Base-by-base conservation (phyloP, 2,329 filamentous ascomycete species). In the Fusarium oxysporum region DNA sequence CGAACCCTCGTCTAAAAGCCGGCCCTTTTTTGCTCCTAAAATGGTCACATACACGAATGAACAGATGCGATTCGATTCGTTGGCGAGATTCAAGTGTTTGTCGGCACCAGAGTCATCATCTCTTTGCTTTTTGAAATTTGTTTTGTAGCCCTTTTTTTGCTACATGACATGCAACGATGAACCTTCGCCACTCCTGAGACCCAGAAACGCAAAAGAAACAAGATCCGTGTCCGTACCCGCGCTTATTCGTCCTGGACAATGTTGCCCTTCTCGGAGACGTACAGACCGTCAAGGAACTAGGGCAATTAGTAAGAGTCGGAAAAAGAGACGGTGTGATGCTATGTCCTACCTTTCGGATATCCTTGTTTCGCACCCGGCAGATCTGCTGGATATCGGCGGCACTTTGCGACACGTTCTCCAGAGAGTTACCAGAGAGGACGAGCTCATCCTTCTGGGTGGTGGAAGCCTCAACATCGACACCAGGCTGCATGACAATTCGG, bases 361-460 rank as follows among this genome's bases (percentile, higher is more conserved):
- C 96, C 95, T 99, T 99, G 94, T 99, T 99, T 86, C 95, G 92
- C 87, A 99, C 96, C 88, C 92, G 92, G 95, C 96, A 99, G 88
- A 96, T 95, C 88, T 99, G 96, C 91, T 99, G 96, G 86, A 99
- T 98, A 86, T 99, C 96, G 87, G 96, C 96, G 79, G 96, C 96
- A 83, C 92, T 95, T 90, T 99, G 96, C 82, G 96, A 99, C 78
- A 99, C 96, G 84, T 92, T 91, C 91, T 99, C 97, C 81, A 99
- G 90, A 74, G 93, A 97, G 93, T 98, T 99, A 82, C 96, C 96
- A 79, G 84, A 89, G 80, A 99, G 89, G 85, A 96, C 88, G 75
- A 99, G 93, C 92, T 99, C 95, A 85, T 99, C 96, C 93, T 99
- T 99, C 86, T 95, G 92, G 87, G 91, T 90, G 89, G 94, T 91